A percentile compares a stretch with the other conserved stretches of the same genome.
These are phyloP conservation scores for Annulohypoxylon bovei DNA, from an alignment of 495 filamentous ascomycete species.

Conservation along the genomic window DNA sequence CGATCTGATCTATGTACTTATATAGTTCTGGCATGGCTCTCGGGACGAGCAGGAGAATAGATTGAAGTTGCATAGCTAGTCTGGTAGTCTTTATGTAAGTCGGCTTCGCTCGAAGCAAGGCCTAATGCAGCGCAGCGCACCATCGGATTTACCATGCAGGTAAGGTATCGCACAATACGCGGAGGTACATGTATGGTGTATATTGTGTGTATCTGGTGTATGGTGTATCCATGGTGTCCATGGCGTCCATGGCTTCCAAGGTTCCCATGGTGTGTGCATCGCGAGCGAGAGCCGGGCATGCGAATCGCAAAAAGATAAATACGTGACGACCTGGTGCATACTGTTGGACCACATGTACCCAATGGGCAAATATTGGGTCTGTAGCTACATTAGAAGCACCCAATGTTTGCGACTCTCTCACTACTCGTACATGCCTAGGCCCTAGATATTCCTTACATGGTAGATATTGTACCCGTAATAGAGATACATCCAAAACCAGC, in stretches of 20 bases:
- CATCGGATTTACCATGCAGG: slow-evolving; percentile 36
- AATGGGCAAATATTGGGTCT: slow-evolving; percentile 2
- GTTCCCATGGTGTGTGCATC: neutral
- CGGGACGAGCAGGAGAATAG: slow-evolving; percentile 17
- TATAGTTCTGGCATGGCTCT: neutral
- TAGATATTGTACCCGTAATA: neutral
- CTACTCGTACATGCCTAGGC: neutral
- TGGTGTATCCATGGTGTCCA: slow-evolving; percentile 9
- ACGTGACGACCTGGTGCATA: slow-evolving; percentile 28
- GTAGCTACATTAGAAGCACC: neutral
- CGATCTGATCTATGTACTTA: slow-evolving; percentile 22
- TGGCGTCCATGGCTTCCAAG: slow-evolving; percentile 4
- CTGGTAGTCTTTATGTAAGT: slow-evolving; percentile 11
- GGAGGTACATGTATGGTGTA: slow-evolving; percentile 32
- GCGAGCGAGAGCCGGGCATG: neutral
- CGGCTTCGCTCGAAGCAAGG: slow-evolving; percentile 25
- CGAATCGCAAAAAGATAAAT: slow-evolving; percentile 30
- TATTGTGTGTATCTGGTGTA: slow-evolving; percentile 11
- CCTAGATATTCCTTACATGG: neutral
- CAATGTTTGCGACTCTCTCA: slow-evolving; percentile 29
- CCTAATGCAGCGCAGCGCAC: slow-evolving; percentile 39
- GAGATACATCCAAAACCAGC: slow-evolving; percentile 1
- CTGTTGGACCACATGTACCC: slow-evolving; percentile 10
- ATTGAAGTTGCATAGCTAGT: slow-evolving; percentile 10
- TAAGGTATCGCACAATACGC: slow-evolving; percentile 31